These are phyloP conservation scores for Lactarius evosmus DNA, from an alignment of 768 basidiomycete species.

Conservation along the genomic window DNA sequence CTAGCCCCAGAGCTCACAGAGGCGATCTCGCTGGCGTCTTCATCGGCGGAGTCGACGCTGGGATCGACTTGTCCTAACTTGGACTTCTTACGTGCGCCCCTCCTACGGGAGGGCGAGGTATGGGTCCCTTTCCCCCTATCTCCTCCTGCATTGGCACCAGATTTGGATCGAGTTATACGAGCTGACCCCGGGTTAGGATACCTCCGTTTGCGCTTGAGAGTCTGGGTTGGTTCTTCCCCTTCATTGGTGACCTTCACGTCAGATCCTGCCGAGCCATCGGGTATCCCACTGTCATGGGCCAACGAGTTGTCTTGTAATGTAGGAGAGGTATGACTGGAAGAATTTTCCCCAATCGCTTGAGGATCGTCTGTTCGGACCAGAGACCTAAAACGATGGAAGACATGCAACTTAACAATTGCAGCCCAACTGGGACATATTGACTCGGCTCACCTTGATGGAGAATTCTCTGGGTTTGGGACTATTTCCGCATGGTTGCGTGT, in stretches of 20 bases:
- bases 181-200: conserved; percentile 17
- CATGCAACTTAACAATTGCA: not conserved
- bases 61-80: conserved; percentile 7
- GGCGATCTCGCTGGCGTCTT: conserved; percentile 30
- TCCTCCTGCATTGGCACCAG: conserved; percentile 20
- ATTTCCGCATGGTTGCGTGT: not conserved
- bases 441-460: conserved; percentile 8
- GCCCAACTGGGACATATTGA: too few relatives aligned
- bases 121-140: conserved; percentile 4
- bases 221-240: not conserved
- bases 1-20: conserved; percentile 42
- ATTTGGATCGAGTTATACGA: conserved; percentile 32
- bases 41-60: conserved; percentile 26
- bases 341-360: not conserved
- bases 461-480: not conserved
- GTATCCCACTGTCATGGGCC: not conserved
- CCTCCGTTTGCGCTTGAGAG: conserved; percentile 32
- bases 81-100: conserved; percentile 12
- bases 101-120: not conserved
- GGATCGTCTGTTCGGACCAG: not conserved
- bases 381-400: not conserved
- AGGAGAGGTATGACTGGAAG: not conserved
- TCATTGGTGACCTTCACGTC: conserved; percentile 1
- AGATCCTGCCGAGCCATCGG: not conserved
- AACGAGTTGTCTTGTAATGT: not conserved